phyloP scores from a whole-genome alignment of 2,329 filamentous ascomycete genomes.

The Penicillium sp. region DNA sequence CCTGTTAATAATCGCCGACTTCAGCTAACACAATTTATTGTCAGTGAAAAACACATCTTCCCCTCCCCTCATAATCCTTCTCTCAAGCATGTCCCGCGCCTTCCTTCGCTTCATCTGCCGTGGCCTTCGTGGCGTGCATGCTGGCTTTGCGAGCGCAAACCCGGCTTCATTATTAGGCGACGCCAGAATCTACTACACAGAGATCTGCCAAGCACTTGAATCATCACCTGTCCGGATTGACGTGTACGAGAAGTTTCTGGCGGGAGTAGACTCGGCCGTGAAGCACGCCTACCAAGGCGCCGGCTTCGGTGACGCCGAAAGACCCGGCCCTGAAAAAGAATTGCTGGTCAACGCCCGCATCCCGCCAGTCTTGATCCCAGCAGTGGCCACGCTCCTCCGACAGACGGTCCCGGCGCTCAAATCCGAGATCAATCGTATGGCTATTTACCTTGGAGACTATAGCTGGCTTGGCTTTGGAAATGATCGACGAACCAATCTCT shows the following conservation, averaged over 20 bases:
- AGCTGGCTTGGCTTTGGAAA: conserved; percentile 66
- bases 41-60: conserved; percentile 40
- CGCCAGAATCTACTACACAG: conserved; percentile 47
- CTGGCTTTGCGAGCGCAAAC: conserved; percentile 38
- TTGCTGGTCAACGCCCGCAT: conserved; percentile 54
- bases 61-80: conserved; percentile 55
- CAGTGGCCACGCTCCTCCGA: conserved; percentile 50
- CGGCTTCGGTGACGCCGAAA: conserved; percentile 45
- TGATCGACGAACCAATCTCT: conserved; percentile 57
- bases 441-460: conserved; percentile 72
- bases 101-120: conserved; percentile 69
- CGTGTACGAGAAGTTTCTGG: conserved; percentile 64
- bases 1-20: not conserved
- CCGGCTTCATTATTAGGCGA: conserved; percentile 42
- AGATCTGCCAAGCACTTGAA: conserved; percentile 55
- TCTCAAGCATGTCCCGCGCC: conserved; percentile 71
- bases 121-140: conserved; percentile 58
- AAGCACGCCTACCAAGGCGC: conserved; percentile 55
- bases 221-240: conserved; percentile 58
- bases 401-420: conserved; percentile 57
- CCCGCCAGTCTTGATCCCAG: conserved; percentile 51
- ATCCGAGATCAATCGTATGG: conserved; percentile 61
- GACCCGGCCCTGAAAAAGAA: conserved; percentile 52
- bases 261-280: conserved; percentile 66
- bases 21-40: conserved; percentile 3